Evolutionary conservation across 345 rosid genomes (phyloP), one percentile per base, ranked within the genome.

Genomic region (Combretum micranthum): DNA sequence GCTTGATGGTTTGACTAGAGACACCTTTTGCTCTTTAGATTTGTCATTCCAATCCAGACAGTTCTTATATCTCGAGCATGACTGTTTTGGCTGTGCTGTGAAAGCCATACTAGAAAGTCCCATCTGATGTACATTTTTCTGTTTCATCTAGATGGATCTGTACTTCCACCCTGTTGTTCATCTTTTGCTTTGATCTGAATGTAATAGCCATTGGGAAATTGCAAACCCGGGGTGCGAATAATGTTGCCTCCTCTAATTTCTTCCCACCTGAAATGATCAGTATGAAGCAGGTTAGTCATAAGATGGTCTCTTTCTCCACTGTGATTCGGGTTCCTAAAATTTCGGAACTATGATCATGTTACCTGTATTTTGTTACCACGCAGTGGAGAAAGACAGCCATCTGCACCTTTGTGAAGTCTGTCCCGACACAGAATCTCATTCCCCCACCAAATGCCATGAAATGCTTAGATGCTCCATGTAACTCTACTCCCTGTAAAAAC

Each of bases 381-480:
- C 83, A 74, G 61, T 88, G 98, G 53, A 91, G 78, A 67, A 87
- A 88, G 18, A 82, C 79, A 1, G 92, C 98, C 84, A 81, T 80
- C 78, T 91, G 96, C 64, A 82, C 69, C 68, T 83, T 93, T 14
- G 99, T 75, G 70, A 91, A 91, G 55, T 87, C 98, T 44, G 92
- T 72, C 59, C 98, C 98, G 7, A 93, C 91, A 56, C 99, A 93
- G 60, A 93, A 80, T 71, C 99, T 83, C 99, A 86, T 77, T 52
- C 99, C 99, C 16, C 97, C 98, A 17, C 96, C 98, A 64, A 91
- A 91, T 43, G 90, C 96, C 96, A 91, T 85, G 79, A 91, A 93
- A 43, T 73, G 66, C 71, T 85, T 93, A 14, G 97, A 67, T 52
- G 86, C 91, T 7, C 77, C 74, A 65, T 55, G 79, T 63, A 37